Evolutionary conservation across 345 rosid species (phyloP).

Genomic region (Nasturtium officinale): DNA sequence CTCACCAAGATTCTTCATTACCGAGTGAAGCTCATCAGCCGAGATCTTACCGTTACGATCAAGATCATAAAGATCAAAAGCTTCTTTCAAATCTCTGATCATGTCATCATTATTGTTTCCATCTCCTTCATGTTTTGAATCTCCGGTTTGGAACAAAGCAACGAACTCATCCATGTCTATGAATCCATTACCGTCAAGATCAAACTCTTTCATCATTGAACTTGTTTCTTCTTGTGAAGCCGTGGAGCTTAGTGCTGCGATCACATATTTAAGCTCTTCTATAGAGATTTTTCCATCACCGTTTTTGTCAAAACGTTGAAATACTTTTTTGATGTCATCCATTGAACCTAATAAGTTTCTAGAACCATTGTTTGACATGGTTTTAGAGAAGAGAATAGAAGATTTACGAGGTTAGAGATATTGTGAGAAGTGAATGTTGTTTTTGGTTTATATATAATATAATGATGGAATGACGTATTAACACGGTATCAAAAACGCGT

Average conservation of each 20-base stretch:
- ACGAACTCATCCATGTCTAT: constrained; percentile 76
- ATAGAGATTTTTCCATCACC: constrained; percentile 82
- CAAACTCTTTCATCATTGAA: constrained; percentile 69
- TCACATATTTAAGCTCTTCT: constrained; percentile 59
- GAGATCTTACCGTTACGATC: constrained; percentile 80
- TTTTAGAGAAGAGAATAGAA: constrained; percentile 9
- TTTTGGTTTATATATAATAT: constrained; percentile 21
- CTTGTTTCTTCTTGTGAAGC: constrained; percentile 54
- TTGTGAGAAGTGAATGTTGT: neutral
- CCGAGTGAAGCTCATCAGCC: constrained; percentile 62
- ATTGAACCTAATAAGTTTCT: constrained; percentile 45
- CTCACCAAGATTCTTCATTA: constrained; percentile 72
- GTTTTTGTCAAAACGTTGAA: constrained; percentile 74
- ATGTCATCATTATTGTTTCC: neutral
- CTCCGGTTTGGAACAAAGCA: constrained; percentile 28
- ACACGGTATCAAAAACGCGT: constrained; percentile 43
- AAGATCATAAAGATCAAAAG: constrained; percentile 74
- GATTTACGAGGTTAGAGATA: constrained; percentile 1
- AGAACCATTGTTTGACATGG: constrained; percentile 26
- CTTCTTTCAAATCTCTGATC: constrained; percentile 64
- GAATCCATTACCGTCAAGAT: constrained; percentile 77
- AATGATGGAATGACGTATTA: constrained; percentile 13
- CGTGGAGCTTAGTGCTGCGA: constrained; percentile 54
- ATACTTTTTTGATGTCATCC: constrained; percentile 57
- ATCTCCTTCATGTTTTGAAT: neutral